Conservation (phyloP, 2,329 filamentous ascomycete species). For the Fusarium lyarnte region DNA sequence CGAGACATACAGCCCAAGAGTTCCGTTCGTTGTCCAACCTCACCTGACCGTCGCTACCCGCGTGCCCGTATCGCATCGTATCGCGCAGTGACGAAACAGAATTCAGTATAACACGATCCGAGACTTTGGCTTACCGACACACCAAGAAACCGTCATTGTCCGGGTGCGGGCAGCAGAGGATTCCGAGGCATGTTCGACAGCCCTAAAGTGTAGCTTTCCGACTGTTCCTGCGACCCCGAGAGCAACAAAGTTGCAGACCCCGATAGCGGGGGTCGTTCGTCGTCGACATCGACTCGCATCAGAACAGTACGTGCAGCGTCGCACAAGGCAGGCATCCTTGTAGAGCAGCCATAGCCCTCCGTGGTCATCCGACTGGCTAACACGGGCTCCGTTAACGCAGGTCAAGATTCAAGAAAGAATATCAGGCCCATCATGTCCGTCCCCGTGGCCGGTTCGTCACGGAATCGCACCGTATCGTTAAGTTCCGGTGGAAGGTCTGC, state of each 20-base stretch:
- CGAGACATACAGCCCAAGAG: constrained; percentile 46
- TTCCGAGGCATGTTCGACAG: constrained; percentile 52
- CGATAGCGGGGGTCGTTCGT: constrained; percentile 44
- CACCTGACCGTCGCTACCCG: constrained; percentile 36
- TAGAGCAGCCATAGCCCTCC: constrained; percentile 36
- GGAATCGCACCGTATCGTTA: constrained; percentile 68
- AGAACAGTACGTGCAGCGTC: constrained; percentile 54
- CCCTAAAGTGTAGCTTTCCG: constrained; percentile 48
- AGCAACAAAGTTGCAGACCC: constrained; percentile 37
- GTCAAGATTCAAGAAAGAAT: constrained; percentile 44
- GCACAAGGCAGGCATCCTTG: constrained; percentile 45
- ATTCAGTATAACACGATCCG: constrained; percentile 20
- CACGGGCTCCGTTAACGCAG: constrained; percentile 26
- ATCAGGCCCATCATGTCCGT: constrained; percentile 65
- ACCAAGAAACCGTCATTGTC: constrained; percentile 38
- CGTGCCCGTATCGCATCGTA: constrained; percentile 24
- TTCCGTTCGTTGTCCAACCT: constrained; percentile 38
- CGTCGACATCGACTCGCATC: constrained; percentile 44
- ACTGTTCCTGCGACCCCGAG: constrained; percentile 41
- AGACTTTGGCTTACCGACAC: constrained; percentile 34
- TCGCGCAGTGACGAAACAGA: constrained; percentile 30
- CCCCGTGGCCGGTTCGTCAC: constrained; percentile 60
- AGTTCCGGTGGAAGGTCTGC: constrained; percentile 66
- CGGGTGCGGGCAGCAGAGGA: constrained; percentile 46
- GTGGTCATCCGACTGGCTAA: constrained; percentile 38